Percentiles rank a stretch among this genome's conserved stretches.
These are phyloP conservation scores for Macrophomina pseudophaseolina DNA, from an alignment of 2,329 filamentous ascomycete genomes.

Conservation along the genomic window DNA sequence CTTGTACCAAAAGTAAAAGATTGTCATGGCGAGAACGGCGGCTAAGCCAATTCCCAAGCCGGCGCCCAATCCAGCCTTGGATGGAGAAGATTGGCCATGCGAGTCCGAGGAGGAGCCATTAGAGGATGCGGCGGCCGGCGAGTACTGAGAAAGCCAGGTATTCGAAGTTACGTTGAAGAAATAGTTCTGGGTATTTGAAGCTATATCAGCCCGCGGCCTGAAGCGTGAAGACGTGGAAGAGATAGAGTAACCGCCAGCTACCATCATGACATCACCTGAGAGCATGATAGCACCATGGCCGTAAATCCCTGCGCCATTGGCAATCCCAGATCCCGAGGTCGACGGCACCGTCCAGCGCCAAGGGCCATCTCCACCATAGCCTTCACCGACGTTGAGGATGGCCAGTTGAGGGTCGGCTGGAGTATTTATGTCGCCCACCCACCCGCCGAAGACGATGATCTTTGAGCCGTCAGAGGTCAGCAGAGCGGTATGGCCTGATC, in stretches of 20 bases:
- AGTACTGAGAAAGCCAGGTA: slow-evolving; percentile 63
- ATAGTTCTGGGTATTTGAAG: slow-evolving; percentile 53
- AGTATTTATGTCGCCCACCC: slow-evolving; percentile 81
- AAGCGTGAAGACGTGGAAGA: slow-evolving; percentile 43
- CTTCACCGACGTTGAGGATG: slow-evolving; percentile 74
- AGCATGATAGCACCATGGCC: slow-evolving; percentile 68
- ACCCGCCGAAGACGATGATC: slow-evolving; percentile 85
- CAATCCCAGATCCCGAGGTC: slow-evolving; percentile 50
- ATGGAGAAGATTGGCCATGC: slow-evolving; percentile 48
- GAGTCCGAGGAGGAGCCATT: slow-evolving; percentile 29
- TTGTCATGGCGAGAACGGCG: slow-evolving; percentile 47
- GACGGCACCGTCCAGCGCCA: slow-evolving; percentile 74
- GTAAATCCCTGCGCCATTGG: slow-evolving; percentile 58
- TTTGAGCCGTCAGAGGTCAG: slow-evolving; percentile 77
- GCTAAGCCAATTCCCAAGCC: slow-evolving; percentile 52
- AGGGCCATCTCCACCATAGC: slow-evolving; percentile 65
- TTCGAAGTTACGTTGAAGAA: slow-evolving; percentile 68
- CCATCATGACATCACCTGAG: slow-evolving; percentile 65
- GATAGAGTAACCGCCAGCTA: slow-evolving; percentile 64
- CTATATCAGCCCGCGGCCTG: slow-evolving; percentile 42
- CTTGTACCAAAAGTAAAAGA: slow-evolving; percentile 55
- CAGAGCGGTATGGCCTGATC: slow-evolving; percentile 88
- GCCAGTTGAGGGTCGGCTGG: slow-evolving; percentile 83
- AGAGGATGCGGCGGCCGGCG: slow-evolving; percentile 43
- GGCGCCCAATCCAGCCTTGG: slow-evolving; percentile 52